Percentiles rank a stretch among this genome's conserved stretches.
Conservation (phyloP, 805 yeast genomes). For the Starmerella cellae region DNA sequence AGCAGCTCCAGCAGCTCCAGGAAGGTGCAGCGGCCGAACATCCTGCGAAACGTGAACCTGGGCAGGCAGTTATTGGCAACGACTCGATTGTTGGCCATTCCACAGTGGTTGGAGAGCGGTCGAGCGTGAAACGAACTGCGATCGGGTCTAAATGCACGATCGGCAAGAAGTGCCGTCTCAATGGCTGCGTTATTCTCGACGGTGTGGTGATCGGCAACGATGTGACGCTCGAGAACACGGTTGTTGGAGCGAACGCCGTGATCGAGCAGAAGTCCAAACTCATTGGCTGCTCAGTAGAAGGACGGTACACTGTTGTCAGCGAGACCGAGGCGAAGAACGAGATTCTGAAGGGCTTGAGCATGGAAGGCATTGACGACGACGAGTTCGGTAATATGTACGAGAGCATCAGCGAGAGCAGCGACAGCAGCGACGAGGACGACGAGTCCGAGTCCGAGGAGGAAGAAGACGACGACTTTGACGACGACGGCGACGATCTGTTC, state of each 20-base stretch:
- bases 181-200: conserved; percentile 71
- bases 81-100: conserved; percentile 67
- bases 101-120: conserved; percentile 62
- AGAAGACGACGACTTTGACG: conserved; percentile 38
- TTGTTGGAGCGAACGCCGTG: conserved; percentile 58
- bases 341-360: conserved; percentile 22
- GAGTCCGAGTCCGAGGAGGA: conserved; percentile 36
- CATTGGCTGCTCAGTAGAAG: conserved; percentile 75
- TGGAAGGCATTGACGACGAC: conserved; percentile 21
- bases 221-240: conserved; percentile 60
- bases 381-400: conserved; percentile 26
- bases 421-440: conserved; percentile 29
- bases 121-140: conserved; percentile 75
- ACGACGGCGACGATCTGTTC: conserved; percentile 38
- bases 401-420: conserved; percentile 26
- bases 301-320: conserved; percentile 48
- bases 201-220: conserved; percentile 68
- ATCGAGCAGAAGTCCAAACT: conserved; percentile 54
- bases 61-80: conserved; percentile 65
- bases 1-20: neutral
- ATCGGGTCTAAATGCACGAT: conserved; percentile 61
- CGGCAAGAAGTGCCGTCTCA: conserved; percentile 76
- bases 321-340: conserved; percentile 32
- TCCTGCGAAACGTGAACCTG: conserved; percentile 17
- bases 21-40: neutral